Percentiles rank a stretch among this genome's conserved stretches.
phyloP scores from a whole-genome alignment of 2,329 filamentous ascomycete genomes.

The Hypoxylon sp. region DNA sequence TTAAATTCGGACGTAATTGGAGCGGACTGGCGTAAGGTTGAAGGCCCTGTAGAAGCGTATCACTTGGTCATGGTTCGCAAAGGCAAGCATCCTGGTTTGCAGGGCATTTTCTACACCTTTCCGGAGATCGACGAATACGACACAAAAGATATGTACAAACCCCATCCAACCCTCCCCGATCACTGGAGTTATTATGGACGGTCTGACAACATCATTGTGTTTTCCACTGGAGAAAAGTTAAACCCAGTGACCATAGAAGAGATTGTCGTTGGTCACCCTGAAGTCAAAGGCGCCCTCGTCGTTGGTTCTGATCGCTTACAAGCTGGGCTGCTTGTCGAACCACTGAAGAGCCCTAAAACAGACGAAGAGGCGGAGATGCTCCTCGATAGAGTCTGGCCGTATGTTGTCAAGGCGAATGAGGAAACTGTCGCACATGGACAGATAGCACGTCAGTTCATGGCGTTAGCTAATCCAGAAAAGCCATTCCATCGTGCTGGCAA shows the following conservation, averaged over 20 bases:
- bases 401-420: conserved; percentile 60
- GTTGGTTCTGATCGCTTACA: conserved; percentile 64
- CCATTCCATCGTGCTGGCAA: conserved; percentile 63
- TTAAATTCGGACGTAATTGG: conserved; percentile 60
- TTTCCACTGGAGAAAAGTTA: conserved; percentile 66
- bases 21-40: conserved; percentile 57
- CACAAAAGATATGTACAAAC: conserved; percentile 62
- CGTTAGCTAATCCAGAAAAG: conserved; percentile 57
- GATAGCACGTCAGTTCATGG: conserved; percentile 59
- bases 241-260: conserved; percentile 64
- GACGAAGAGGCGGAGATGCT: conserved; percentile 52
- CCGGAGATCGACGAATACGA: conserved; percentile 57
- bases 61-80: conserved; percentile 59
- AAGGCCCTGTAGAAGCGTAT: conserved; percentile 55
- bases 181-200: conserved; percentile 59
- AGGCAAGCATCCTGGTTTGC: conserved; percentile 54
- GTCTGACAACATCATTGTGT: conserved; percentile 64
- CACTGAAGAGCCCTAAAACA: conserved; percentile 50
- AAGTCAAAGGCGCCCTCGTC: conserved; percentile 60
- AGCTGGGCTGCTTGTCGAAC: conserved; percentile 64
- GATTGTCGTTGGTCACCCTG: conserved; percentile 57
- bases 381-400: conserved; percentile 62
- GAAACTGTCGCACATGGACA: conserved; percentile 63
- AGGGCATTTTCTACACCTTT: conserved; percentile 53
- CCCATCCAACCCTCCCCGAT: conserved; percentile 57